Conservation (phyloP, 345 rosid species). For the Sapria himalayana region DNA sequence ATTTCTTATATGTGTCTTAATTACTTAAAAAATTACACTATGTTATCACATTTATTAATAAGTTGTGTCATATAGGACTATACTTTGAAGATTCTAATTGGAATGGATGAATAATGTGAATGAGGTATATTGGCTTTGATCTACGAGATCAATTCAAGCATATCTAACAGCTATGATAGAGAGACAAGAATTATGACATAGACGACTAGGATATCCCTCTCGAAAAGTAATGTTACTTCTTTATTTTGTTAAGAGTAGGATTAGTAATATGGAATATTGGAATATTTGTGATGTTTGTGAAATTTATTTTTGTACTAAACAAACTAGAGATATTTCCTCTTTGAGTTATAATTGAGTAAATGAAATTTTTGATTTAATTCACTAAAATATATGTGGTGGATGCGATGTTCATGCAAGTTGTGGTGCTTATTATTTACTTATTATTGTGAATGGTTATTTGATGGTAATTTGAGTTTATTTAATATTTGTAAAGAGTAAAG, state of each 20-base stretch:
- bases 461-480: background rate
- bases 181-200: too few relatives aligned
- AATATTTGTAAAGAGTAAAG: background rate
- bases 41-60: background rate
- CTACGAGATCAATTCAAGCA: background rate
- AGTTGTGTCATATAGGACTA: background rate
- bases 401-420: background rate
- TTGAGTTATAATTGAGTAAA: too few relatives aligned
- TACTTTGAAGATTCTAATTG: background rate
- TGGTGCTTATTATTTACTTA: background rate
- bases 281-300: too few relatives aligned
- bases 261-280: too few relatives aligned
- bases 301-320: too few relatives aligned
- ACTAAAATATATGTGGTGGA: background rate
- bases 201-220: too few relatives aligned
- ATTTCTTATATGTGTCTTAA: background rate
- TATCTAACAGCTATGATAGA: background rate
- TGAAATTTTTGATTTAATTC: background rate
- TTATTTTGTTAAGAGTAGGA: too few relatives aligned
- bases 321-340: too few relatives aligned
- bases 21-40: background rate
- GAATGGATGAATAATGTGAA: background rate
- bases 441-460: background rate
- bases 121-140: background rate
- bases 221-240: too few relatives aligned